Conservation (phyloP, 2,329 filamentous ascomycete species). For the Alternaria brassicae region DNA sequence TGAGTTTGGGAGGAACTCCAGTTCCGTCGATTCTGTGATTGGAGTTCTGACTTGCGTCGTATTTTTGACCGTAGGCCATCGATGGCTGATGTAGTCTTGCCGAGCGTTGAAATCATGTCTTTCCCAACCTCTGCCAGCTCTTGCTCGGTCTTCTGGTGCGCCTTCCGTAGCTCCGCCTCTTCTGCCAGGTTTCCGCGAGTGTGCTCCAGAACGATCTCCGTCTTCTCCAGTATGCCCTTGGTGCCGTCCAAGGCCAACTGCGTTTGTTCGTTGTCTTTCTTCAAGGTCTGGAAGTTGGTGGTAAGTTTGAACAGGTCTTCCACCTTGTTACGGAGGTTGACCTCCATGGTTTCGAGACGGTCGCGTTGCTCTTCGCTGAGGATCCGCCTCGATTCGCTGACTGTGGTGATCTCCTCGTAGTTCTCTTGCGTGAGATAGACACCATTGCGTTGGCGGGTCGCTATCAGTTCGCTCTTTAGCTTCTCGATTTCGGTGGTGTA, state of each 20-base stretch:
- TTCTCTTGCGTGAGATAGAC: conserved; percentile 90
- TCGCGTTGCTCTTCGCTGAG: conserved; percentile 90
- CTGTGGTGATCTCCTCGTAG: conserved; percentile 88
- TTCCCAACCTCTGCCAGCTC: conserved; percentile 76
- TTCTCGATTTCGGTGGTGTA: conserved; percentile 94
- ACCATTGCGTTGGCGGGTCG: conserved; percentile 90
- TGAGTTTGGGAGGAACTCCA: conserved; percentile 81
- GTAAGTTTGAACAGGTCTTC: conserved; percentile 90
- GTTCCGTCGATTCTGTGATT: conserved; percentile 75
- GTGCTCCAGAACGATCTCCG: conserved; percentile 79
- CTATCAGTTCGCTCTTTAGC: conserved; percentile 90
- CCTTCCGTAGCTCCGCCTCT: conserved; percentile 79
- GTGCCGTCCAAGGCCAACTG: conserved; percentile 77
- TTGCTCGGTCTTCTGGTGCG: conserved; percentile 84
- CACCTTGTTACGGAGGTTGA: conserved; percentile 88
- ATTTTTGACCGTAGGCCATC: conserved; percentile 85
- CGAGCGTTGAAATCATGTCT: conserved; percentile 78
- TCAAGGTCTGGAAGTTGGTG: conserved; percentile 84
- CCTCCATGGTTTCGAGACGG: conserved; percentile 90
- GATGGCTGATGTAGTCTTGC: conserved; percentile 80
- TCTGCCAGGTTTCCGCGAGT: conserved; percentile 80
- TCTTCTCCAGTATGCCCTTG: conserved; percentile 82
- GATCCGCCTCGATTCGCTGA: conserved; percentile 91
- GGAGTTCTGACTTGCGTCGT: conserved; percentile 81
- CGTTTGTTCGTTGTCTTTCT: conserved; percentile 86